phyloP scores from a whole-genome alignment of 1,139 yeast species.

The Saccharomyces pastorianus region DNA sequence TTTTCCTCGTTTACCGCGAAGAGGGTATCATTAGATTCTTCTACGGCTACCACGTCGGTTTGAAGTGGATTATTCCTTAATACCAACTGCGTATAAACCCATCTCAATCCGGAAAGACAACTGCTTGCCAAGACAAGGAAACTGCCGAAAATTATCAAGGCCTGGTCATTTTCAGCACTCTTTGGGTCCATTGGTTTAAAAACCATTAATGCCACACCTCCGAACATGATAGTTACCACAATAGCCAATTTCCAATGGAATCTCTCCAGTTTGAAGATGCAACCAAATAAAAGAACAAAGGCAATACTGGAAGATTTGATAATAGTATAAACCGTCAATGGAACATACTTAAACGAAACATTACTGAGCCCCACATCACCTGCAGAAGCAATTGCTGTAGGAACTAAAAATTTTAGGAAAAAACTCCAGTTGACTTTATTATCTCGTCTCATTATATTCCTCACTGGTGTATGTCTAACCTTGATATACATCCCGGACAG shows the following conservation, averaged over 20 bases:
- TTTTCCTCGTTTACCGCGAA: background rate
- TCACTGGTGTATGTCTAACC: slow-evolving; percentile 6
- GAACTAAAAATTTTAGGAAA: slow-evolving; percentile 53
- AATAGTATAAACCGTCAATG: slow-evolving; percentile 86
- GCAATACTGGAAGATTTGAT: slow-evolving; percentile 78
- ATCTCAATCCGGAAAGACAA: slow-evolving; percentile 78
- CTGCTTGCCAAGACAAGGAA: slow-evolving; percentile 68
- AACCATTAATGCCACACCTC: slow-evolving; percentile 85
- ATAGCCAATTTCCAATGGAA: slow-evolving; percentile 59
- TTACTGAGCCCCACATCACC: slow-evolving; percentile 94
- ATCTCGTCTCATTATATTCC: slow-evolving; percentile 4
- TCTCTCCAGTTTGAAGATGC: slow-evolving; percentile 66
- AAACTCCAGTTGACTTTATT: slow-evolving; percentile 29
- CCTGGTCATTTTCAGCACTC: slow-evolving; percentile 18
- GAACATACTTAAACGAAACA: slow-evolving; percentile 67
- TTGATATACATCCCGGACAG: slow-evolving; percentile 23
- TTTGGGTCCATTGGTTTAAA: slow-evolving; percentile 31
- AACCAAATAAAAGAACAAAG: slow-evolving; percentile 81
- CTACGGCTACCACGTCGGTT: background rate
- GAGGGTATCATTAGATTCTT: background rate
- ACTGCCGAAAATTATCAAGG: slow-evolving; percentile 45
- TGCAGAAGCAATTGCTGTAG: slow-evolving; percentile 82
- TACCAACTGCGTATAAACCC: slow-evolving; percentile 88
- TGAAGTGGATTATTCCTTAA: slow-evolving; percentile 28
- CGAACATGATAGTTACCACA: slow-evolving; percentile 70